phyloP scores from a whole-genome alignment of 192 early-diverging fungal genomes.

The Backusella mclennaniae region DNA sequence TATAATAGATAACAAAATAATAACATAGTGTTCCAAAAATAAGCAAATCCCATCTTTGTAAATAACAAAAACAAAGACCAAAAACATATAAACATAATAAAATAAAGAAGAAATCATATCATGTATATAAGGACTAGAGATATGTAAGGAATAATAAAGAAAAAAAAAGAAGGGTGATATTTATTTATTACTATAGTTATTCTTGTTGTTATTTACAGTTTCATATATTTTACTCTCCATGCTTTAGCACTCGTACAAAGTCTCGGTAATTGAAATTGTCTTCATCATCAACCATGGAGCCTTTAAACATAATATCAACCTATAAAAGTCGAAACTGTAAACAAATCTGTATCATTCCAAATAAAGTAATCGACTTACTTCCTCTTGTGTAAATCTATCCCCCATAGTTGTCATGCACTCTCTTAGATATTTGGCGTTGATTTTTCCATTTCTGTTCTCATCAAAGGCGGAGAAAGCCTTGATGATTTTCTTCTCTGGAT shows the following conservation, averaged over 20 bases:
- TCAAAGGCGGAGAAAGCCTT: constrained; percentile 95
- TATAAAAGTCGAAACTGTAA: constrained; percentile 26
- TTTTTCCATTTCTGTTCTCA: constrained; percentile 75
- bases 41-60: background rate
- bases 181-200: too few relatives aligned
- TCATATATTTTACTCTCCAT: constrained; percentile 67
- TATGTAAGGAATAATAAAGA: too few relatives aligned
- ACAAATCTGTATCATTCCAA: background rate
- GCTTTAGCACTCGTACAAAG: constrained; percentile 90
- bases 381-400: constrained; percentile 89
- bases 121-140: too few relatives aligned
- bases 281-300: constrained; percentile 72
- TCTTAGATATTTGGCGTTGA: constrained; percentile 75
- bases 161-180: too few relatives aligned
- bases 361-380: constrained; percentile 51
- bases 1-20: background rate
- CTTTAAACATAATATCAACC: constrained; percentile 94
- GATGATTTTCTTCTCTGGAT: constrained; percentile 88
- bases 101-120: background rate
- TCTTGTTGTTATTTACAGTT: background rate
- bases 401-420: constrained; percentile 94
- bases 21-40: background rate
- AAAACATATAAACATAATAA: background rate
- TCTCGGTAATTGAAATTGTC: constrained; percentile 89
- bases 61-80: background rate